These are phyloP conservation scores for Pythium guiyangense DNA, from an alignment of 352 stramenopile genomes.

Conservation along the genomic window DNA sequence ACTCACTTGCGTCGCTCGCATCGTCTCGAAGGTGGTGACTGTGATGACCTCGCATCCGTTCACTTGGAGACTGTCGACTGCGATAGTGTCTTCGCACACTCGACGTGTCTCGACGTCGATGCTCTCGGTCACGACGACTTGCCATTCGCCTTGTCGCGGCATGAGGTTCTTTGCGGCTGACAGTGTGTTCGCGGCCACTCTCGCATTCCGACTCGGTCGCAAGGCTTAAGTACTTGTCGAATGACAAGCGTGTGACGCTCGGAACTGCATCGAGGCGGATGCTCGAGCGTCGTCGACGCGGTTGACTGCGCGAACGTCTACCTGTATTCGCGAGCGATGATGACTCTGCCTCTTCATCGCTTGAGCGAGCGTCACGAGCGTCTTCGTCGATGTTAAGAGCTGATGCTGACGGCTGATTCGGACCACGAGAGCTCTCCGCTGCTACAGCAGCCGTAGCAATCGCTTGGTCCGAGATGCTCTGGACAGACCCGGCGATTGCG, in stretches of 20 bases:
- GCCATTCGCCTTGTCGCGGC: no score
- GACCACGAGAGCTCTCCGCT: not conserved
- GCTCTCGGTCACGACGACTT: no score
- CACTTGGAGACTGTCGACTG: not conserved
- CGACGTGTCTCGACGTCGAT: no score
- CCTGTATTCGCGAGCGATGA: not conserved
- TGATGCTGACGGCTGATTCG: no score
- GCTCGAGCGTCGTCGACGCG: not conserved
- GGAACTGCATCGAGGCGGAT: not conserved
- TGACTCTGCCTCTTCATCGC: not conserved
- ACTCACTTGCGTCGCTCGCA: not conserved
- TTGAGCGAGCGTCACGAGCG: not conserved
- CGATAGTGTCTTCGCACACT: no score
- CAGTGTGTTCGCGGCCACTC: not conserved
- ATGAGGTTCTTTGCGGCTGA: not conserved
- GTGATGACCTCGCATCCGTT: not conserved
- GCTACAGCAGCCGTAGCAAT: not conserved
- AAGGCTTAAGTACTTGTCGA: conserved; percentile 11
- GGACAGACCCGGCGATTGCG: conserved; percentile 19
- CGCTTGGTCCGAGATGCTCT: conserved; percentile 13
- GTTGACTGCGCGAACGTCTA: no score
- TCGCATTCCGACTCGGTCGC: conserved; percentile 5
- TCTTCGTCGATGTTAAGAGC: not conserved
- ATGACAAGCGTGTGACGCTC: conserved; percentile 4
- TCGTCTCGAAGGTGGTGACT: not conserved